Percentiles rank a stretch among this genome's conserved stretches.
These are phyloP conservation scores for Extremus antarcticus DNA, from an alignment of 495 filamentous ascomycete species.

Conservation along the genomic window DNA sequence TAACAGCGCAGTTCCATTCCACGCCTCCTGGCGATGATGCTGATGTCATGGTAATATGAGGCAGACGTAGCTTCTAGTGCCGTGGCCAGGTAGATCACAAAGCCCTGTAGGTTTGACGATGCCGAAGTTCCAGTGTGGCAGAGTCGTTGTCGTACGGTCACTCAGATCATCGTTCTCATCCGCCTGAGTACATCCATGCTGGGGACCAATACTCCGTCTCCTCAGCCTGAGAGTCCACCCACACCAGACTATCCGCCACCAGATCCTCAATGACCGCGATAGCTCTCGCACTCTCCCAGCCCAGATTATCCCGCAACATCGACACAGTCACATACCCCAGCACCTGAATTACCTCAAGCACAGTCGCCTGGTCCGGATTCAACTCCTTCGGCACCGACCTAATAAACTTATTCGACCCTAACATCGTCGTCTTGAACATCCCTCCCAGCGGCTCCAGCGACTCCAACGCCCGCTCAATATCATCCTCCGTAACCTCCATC, in stretches of 20 bases:
- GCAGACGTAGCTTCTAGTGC: too few species aligned
- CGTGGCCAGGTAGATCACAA: too few species aligned
- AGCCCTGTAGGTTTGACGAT: too few species aligned
- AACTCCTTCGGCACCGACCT: constrained; percentile 92
- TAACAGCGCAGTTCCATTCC: too few species aligned
- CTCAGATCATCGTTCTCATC: too few species aligned
- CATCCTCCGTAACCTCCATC: constrained; percentile 70
- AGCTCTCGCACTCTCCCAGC: constrained; percentile 74
- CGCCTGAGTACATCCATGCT: constrained; percentile 39
- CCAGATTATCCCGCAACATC: constrained; percentile 84
- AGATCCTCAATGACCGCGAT: constrained; percentile 85
- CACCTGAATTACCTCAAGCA: constrained; percentile 77
- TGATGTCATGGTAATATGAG: too few species aligned
- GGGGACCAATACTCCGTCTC: constrained; percentile 98
- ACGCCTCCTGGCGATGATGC: too few species aligned
- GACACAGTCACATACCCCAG: constrained; percentile 81
- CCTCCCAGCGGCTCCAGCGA: constrained; percentile 80
- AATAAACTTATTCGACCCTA: constrained; percentile 79
- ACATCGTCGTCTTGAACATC: constrained; percentile 67
- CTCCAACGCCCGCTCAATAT: constrained; percentile 79
- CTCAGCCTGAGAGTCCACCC: constrained; percentile 76
- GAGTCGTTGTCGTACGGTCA: too few species aligned
- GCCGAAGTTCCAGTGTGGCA: too few species aligned
- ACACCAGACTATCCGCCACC: constrained; percentile 81
- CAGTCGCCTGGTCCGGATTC: constrained; percentile 84